Conservation (phyloP, 2,329 filamentous ascomycete species). For the Botryosphaeria dothidea region DNA sequence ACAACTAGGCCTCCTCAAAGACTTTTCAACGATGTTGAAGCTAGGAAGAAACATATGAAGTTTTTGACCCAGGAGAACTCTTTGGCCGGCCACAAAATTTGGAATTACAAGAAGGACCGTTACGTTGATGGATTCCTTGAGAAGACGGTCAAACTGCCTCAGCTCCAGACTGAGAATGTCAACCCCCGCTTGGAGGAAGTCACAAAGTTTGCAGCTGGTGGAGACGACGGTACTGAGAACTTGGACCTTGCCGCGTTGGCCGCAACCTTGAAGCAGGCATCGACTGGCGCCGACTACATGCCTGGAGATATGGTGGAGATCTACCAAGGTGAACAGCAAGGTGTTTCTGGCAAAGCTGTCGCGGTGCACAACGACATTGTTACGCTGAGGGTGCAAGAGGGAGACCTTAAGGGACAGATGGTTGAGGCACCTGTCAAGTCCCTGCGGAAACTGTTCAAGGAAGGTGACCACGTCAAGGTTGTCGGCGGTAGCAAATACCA, state of each 20-base stretch:
- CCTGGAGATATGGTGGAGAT: constrained; percentile 97
- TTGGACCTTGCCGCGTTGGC: constrained; percentile 89
- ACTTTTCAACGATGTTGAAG: constrained; percentile 90
- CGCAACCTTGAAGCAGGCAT: constrained; percentile 82
- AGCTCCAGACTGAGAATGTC: constrained; percentile 82
- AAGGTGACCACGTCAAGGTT: constrained; percentile 98
- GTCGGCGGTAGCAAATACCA: constrained; percentile 93
- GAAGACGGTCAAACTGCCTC: constrained; percentile 89
- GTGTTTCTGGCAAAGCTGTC: constrained; percentile 80
- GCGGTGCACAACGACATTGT: constrained; percentile 92
- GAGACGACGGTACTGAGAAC: constrained; percentile 90
- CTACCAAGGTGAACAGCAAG: constrained; percentile 91
- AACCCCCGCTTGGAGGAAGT: constrained; percentile 94
- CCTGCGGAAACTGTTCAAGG: constrained; percentile 85
- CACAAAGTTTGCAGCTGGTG: constrained; percentile 85
- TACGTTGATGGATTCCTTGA: constrained; percentile 93
- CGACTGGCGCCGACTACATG: constrained; percentile 79
- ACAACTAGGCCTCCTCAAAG: constrained; percentile 73
- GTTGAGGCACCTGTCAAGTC: constrained; percentile 94
- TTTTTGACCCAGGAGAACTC: constrained; percentile 56
- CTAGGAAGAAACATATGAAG: constrained; percentile 79
- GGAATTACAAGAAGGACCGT: constrained; percentile 75
- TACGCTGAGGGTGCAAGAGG: constrained; percentile 80
- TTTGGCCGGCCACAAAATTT: constrained; percentile 69
- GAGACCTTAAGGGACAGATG: constrained; percentile 75